phyloP scores from a whole-genome alignment of 306 rosid genomes.

The Lablab purpureus region DNA sequence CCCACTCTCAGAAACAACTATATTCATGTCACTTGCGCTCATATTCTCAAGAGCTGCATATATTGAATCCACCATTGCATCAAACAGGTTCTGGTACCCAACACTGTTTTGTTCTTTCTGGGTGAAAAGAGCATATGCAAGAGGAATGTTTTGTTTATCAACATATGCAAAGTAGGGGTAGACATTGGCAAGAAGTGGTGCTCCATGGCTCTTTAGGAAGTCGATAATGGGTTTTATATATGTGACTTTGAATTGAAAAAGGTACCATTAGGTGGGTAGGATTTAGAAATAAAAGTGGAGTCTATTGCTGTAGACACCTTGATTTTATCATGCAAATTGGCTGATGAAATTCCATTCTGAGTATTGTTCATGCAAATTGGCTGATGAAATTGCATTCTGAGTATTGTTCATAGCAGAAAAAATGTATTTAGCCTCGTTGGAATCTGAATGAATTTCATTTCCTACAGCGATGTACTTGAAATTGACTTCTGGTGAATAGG shows the following conservation, averaged over 20 bases:
- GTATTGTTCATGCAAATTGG: too few species aligned
- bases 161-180: constrained; percentile 62
- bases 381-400: constrained; percentile 45
- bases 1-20: constrained; percentile 74
- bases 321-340: constrained; percentile 59
- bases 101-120: constrained; percentile 44
- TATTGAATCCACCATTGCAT: constrained; percentile 58
- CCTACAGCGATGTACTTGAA: constrained; percentile 61
- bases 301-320: constrained; percentile 70
- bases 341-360: constrained; percentile 44
- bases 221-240: constrained; percentile 54
- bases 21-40: constrained; percentile 42
- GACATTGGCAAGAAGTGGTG: constrained; percentile 77
- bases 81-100: constrained; percentile 62
- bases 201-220: constrained; percentile 46
- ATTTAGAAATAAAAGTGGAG: constrained; percentile 19
- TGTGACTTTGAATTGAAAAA: constrained; percentile 42
- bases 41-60: constrained; percentile 71
- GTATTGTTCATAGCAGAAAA: constrained; percentile 52
- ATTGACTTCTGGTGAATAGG: constrained; percentile 50
- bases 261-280: constrained; percentile 58
- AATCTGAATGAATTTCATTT: constrained; percentile 50
- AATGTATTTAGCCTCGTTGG: constrained; percentile 36
- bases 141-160: neutral
- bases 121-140: constrained; percentile 59